Base-by-base conservation (phyloP, 495 filamentous ascomycete species). In the Hypoxylon intermedium region DNA sequence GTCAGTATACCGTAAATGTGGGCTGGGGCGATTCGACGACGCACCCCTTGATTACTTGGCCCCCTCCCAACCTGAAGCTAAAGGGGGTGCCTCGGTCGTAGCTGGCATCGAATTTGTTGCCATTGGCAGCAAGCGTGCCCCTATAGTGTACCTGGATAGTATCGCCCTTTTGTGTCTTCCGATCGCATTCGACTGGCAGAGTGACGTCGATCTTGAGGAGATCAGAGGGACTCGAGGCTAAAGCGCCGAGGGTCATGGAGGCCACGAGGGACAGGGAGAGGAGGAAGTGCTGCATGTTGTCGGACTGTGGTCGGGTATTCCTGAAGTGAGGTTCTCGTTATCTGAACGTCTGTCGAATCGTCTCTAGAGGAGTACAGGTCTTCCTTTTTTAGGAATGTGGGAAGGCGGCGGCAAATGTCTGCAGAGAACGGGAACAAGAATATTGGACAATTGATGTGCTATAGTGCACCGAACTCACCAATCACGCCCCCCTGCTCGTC, bases 31-130 rank as follows among this genome's bases (percentile, higher is more conserved):
- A 20, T 34, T 56, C 37, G 45, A 34, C 28, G 58, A 77, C 79
- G 57, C 63, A 91, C 85, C 89, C 92, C 77, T 91, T 86, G 67
- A 98, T 98, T 26, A 97, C 93, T 67, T 85, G 82, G 6, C 92
- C 91, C 26, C 76, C 77, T 9, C 93, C 93, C 11, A 98, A 76
- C 55, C 74, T 83, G 75, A 98, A 97, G 59, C 53, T 80, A 71
- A 98, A 86, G 0, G 93, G 93, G 44, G 74, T 60, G 23, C 84
- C 82, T 45, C 92, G 86, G 63, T 91, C 83, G 74, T 93, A 96
- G 67, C 79, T 85, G 57, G 83, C 77, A 71, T 88, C 86, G 60
- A 88, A 88, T 60, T 83, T 73, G 58, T 79, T 75, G 50, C 75
- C 75, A 56, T 75, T 79, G 63, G 75, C 74, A 57, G 80, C 79